A percentile compares a stretch with the other conserved stretches of the same genome.
These are phyloP conservation scores for Hygrocybe punicea DNA, from an alignment of 768 basidiomycete species.

Conservation along the genomic window DNA sequence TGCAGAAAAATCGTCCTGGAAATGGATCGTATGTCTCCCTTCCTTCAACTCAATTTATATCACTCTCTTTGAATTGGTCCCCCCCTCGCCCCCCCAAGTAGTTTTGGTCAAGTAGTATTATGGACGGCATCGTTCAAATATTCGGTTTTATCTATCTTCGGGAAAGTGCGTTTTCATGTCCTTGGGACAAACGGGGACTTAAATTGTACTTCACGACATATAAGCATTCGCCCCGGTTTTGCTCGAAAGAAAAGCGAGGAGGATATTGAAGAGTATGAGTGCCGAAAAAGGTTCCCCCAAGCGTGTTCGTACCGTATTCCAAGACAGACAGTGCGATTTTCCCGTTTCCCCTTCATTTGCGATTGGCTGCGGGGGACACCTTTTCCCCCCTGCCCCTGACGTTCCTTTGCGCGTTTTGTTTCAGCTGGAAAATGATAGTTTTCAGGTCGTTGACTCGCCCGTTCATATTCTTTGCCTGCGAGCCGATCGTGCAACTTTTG, in stretches of 20 bases:
- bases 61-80: no score
- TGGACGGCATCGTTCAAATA: slow-evolving; percentile 51
- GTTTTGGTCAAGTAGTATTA: slow-evolving; percentile 68
- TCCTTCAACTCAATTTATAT: not conserved
- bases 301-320: slow-evolving; percentile 47
- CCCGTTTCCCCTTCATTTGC: not conserved
- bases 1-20: slow-evolving; percentile 60
- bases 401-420: no score
- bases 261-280: slow-evolving; percentile 45
- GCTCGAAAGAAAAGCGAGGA: slow-evolving; percentile 49
- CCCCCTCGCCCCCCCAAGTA: no score
- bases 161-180: slow-evolving; percentile 51
- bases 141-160: slow-evolving; percentile 54
- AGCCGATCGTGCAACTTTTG: slow-evolving; percentile 67
- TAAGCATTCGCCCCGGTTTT: slow-evolving; percentile 46
- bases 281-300: slow-evolving; percentile 41
- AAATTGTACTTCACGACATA: no score
- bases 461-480: slow-evolving; percentile 54
- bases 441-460: slow-evolving; percentile 59
- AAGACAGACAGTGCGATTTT: slow-evolving; percentile 47
- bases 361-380: not conserved
- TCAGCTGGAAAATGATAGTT: slow-evolving; percentile 55
- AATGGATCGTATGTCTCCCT: slow-evolving; percentile 56
- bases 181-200: no score
- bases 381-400: no score